Conservation (phyloP, 192 early-diverging fungal species). For the Pilaira anomala region DNA sequence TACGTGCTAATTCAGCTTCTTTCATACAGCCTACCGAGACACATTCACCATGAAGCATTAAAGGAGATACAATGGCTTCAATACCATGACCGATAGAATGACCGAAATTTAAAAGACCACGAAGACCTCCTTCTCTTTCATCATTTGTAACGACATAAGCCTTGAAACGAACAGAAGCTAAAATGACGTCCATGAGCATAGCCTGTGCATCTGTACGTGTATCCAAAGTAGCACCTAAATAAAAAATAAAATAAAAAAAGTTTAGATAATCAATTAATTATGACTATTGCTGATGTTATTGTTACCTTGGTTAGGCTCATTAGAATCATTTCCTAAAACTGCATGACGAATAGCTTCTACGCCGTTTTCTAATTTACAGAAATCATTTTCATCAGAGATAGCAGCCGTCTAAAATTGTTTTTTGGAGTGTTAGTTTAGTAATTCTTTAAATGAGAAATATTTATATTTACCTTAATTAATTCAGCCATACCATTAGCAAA, state of each 20-base stretch:
- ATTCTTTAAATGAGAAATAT: too few species aligned
- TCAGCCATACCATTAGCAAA: constrained; percentile 98
- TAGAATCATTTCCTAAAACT: constrained; percentile 49
- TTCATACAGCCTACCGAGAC: constrained; percentile 93
- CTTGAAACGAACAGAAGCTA: constrained; percentile 87
- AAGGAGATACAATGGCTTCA: constrained; percentile 86
- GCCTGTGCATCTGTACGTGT: constrained; percentile 61
- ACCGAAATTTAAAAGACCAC: constrained; percentile 95
- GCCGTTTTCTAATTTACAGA: constrained; percentile 84
- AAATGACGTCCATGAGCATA: constrained; percentile 78
- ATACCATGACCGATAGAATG: constrained; percentile 97
- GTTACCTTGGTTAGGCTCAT: constrained; percentile 41
- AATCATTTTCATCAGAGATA: constrained; percentile 86
- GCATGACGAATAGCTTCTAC: constrained; percentile 75
- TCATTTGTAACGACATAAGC: constrained; percentile 93
- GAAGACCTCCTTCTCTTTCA: constrained; percentile 92
- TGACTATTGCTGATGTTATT: background rate
- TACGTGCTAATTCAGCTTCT: constrained; percentile 90
- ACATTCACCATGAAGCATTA: constrained; percentile 95
- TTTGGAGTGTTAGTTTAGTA: background rate
- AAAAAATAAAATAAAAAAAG: constrained; percentile 1
- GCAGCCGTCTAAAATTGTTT: constrained; percentile 90
- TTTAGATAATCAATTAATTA: background rate
- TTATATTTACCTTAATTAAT: constrained; percentile 78
- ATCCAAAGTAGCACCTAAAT: constrained; percentile 50